Conservation (phyloP, 176 grass and related monocot species). For the Eragrostis nindensis region DNA sequence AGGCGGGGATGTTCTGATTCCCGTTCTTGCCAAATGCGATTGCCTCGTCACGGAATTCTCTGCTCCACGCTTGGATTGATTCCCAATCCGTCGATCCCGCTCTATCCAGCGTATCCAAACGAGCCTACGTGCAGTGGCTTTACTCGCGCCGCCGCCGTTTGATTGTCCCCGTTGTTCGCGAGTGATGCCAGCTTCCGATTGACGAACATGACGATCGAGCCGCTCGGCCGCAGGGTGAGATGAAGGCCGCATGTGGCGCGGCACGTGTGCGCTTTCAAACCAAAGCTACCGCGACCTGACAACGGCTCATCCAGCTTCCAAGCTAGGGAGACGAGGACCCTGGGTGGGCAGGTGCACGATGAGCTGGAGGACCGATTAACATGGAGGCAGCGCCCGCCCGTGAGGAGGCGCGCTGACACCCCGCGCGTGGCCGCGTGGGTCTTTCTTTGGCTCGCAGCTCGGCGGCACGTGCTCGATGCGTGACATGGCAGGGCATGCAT, state of each 20-base stretch:
- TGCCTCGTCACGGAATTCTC: no score
- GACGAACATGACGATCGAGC: not conserved
- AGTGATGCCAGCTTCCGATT: not conserved
- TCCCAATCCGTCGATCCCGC: no score
- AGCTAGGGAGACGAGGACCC: not conserved
- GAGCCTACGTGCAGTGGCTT: slow-evolving; percentile 8
- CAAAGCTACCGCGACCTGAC: not conserved
- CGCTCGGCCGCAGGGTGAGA: not conserved
- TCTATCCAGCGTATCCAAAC: no score
- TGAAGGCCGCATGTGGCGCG: no score
- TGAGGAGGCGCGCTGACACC: not conserved
- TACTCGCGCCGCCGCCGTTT: not conserved
- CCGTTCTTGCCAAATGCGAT: no score
- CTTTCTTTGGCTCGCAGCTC: no score
- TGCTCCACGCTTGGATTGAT: no score
- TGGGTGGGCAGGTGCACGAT: not conserved
- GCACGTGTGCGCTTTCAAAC: not conserved
- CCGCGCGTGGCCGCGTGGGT: not conserved
- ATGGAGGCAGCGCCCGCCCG: not conserved
- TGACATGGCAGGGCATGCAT: not conserved
- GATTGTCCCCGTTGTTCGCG: not conserved
- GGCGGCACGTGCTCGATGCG: not conserved
- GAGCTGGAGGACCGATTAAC: not conserved
- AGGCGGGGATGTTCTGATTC: no score
- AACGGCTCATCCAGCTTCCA: not conserved